Base-by-base conservation (phyloP, 83 land plant species). In the Picea mariana region DNA sequence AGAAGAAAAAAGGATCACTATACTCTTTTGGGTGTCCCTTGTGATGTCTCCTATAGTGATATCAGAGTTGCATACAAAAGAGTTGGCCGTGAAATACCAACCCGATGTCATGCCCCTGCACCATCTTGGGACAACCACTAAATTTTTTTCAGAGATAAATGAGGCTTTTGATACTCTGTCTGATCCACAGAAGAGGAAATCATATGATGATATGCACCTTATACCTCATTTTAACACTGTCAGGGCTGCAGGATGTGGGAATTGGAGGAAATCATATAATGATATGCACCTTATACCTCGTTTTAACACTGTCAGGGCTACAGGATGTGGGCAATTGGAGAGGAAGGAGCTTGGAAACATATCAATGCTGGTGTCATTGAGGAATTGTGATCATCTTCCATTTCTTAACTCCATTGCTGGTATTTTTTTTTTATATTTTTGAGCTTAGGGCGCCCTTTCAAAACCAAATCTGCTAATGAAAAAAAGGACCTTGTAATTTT, bases 111-210 rank as follows among this genome's bases (percentile, higher is more conserved):
- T 27, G 31, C 31, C 31, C 31, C 31, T 27, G 31, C 26, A n/a
- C 31, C 78, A 82, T 9, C 15, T 67, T 15, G 69, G 26, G 15
- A 11, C 34, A 24, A 6, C 69, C 5, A 67, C 69, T 31, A 5
- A 24, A 16, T 2, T 67, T 67, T 67, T 67, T 31, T 27, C 67
- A 9, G 47, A 78, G 82, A 77, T 82, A 23, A 82, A 82, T 77
- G 55, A 78, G 23, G 81, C 81, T n/a, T 82, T 62, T 82, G 62
- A 61, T 3, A 76, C 66, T 21, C 82, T 82, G 1, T 59, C 69
- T 2, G 81, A 77, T 12, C 82, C 81, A 7, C 55, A 77, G 24
- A 82, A 75, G 52, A 77, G 67, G n/a, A 61, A 34, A 59, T 40
- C 77, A 16, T 77, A 82, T 61, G 84, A 82, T 38, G 15, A 26